phyloP scores from a whole-genome alignment of 1,284 basidiomycete genomes.

The Cystobasidiaceae sp. region DNA sequence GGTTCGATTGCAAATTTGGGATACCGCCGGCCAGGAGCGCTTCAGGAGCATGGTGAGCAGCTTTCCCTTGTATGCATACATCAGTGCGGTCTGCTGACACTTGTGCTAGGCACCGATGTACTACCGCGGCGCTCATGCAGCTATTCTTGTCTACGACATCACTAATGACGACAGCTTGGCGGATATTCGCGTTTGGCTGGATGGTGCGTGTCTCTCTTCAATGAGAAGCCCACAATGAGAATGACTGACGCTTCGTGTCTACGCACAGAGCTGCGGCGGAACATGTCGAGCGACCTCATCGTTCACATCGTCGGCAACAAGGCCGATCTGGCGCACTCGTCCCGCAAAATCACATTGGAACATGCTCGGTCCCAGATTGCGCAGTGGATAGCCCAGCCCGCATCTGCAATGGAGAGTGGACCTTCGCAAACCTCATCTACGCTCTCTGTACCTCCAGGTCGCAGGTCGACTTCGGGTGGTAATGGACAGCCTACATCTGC shows the following conservation, averaged over 20 bases:
- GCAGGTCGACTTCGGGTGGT: constrained; percentile 1
- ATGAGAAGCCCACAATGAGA: background rate
- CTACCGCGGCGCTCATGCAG: constrained; percentile 95
- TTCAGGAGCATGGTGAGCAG: constrained; percentile 80
- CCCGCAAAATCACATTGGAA: constrained; percentile 60
- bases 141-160: constrained; percentile 94
- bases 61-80: background rate
- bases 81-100: background rate
- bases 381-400: constrained; percentile 28
- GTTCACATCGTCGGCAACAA: constrained; percentile 90
- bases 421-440: background rate
- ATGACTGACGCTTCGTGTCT: constrained; percentile 1
- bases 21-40: constrained; percentile 95
- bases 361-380: constrained; percentile 56
- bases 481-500: background rate
- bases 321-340: constrained; percentile 64
- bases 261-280: constrained; percentile 66
- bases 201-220: constrained; percentile 55
- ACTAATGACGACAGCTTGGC: constrained; percentile 84
- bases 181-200: constrained; percentile 87
- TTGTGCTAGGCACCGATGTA: constrained; percentile 84
- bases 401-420: background rate
- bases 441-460: background rate
- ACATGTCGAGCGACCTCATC: constrained; percentile 68
- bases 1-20: constrained; percentile 76